Base-by-base conservation (phyloP, 768 basidiomycete genomes). In the Hortiboletus flavorubellus region DNA sequence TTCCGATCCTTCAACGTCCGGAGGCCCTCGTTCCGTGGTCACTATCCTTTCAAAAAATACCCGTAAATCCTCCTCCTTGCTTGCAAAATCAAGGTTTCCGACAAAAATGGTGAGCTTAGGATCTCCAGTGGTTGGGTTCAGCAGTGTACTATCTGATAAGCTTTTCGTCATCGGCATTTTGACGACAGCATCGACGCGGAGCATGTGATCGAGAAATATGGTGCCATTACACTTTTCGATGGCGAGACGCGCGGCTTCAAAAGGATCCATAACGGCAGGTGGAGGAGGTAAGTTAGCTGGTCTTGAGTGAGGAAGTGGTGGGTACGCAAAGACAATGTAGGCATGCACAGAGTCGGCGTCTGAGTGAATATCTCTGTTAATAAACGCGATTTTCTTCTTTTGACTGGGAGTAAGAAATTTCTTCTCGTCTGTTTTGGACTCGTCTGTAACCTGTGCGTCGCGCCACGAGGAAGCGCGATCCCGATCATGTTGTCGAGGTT, bases 381-480 rank as follows among this genome's bases (percentile, higher is more conserved):
- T 97, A 70, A 94, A 97, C 0, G 93, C 91, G 50, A 98, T 84
- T 59, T 87, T 90, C 74, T 95, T 91, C 77, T 96, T 98, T 72
- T 97, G 90, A 48, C 79, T 80, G 0, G 91, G 80, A 8, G 83
- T 91, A 48, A 97, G 80, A 69, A 82, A 91, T 37, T 76, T 76
- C 68, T 92, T 88, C 49, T 80, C 78, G 52, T 81, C 78, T 12
- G 70, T 68, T 57, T 73, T 73, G 21, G 75, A 71, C 4, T 68
- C 77, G 33, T 77, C 81, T 18, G 78, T 68, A 16, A 75, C 68
- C 15, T 77, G 78, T 61, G 58, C 70, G 21, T 73, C 75, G 12
- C 77, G 73, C 89, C 89, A 87, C 16, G 78, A 72, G 2, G 82
- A 78, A 1, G 83, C 74, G 50, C 86, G 84, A 37, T 82, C 82